Evolutionary conservation across 805 yeast species (phyloP).

Genomic region (Sugiyamaella smithiae): DNA sequence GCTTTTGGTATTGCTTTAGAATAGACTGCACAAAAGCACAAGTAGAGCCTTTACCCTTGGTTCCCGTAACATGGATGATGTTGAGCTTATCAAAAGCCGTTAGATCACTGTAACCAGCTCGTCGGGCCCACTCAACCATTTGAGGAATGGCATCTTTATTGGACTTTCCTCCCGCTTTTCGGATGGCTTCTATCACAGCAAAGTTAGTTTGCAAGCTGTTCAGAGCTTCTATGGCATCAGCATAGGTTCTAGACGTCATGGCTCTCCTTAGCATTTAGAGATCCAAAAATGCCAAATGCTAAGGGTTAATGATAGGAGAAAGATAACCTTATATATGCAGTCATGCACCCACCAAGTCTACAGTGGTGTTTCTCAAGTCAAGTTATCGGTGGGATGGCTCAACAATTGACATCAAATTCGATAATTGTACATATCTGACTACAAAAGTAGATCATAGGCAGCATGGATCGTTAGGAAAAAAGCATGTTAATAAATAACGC

Average conservation of each 20-base stretch:
- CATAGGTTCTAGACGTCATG: conserved; percentile 24
- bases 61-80: conserved; percentile 90
- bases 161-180: conserved; percentile 70
- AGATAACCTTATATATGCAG: no score
- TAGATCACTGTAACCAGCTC: conserved; percentile 61
- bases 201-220: conserved; percentile 89
- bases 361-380: no score
- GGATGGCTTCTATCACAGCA: conserved; percentile 80
- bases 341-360: no score
- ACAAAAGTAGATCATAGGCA: no score
- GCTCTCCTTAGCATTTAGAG: conserved; percentile 11
- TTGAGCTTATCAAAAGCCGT: conserved; percentile 70
- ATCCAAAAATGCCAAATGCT: no score
- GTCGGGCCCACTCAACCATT: conserved; percentile 75
- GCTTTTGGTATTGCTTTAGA: conserved; percentile 55
- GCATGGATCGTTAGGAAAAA: no score
- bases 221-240: conserved; percentile 81
- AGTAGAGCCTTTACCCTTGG: conserved; percentile 98
- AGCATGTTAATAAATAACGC: no score
- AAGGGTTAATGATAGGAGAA: no score
- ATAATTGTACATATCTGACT: no score
- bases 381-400: no score
- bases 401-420: no score
- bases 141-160: conserved; percentile 69
- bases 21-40: conserved; percentile 91